A percentile compares a stretch with the other conserved stretches of the same genome.
phyloP scores from a whole-genome alignment of 352 stramenopile genomes.

The Globisporangium abappressorium region DNA sequence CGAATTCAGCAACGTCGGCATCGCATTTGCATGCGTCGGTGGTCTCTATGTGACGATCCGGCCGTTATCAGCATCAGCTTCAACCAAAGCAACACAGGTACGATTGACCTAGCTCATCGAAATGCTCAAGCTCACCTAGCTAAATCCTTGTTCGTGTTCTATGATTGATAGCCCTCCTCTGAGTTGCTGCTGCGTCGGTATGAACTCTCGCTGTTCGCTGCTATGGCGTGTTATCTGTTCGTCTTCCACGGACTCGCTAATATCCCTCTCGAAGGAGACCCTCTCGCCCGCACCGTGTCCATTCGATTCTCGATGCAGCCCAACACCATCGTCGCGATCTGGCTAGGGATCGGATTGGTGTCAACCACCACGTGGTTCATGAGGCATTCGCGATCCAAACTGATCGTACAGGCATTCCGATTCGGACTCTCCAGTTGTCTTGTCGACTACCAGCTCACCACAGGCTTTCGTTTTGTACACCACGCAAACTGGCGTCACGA shows the following conservation, averaged over 20 bases:
- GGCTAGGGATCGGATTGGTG: slow-evolving; percentile 66
- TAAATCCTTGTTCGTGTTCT: background rate
- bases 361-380: slow-evolving; percentile 15
- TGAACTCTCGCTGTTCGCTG: slow-evolving; percentile 37
- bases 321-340: slow-evolving; percentile 84
- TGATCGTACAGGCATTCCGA: slow-evolving; percentile 11
- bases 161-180: background rate
- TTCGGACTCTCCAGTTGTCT: slow-evolving; percentile 11
- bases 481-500: slow-evolving; percentile 17
- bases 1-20: slow-evolving; percentile 27
- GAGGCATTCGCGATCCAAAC: background rate
- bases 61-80: background rate
- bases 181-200: slow-evolving; percentile 2
- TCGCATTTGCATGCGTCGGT: slow-evolving; percentile 23
- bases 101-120: background rate
- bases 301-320: slow-evolving; percentile 90
- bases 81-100: background rate
- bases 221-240: slow-evolving; percentile 76
- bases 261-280: slow-evolving; percentile 73
- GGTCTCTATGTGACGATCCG: background rate
- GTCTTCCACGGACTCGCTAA: slow-evolving; percentile 93
- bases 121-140: background rate
- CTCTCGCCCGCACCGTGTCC: slow-evolving; percentile 88
- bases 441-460: slow-evolving; percentile 16
- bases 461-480: slow-evolving; percentile 5